Evolutionary conservation across 2,329 filamentous ascomycete genomes (phyloP).

Genomic region (Fusarium xyrophilum): DNA sequence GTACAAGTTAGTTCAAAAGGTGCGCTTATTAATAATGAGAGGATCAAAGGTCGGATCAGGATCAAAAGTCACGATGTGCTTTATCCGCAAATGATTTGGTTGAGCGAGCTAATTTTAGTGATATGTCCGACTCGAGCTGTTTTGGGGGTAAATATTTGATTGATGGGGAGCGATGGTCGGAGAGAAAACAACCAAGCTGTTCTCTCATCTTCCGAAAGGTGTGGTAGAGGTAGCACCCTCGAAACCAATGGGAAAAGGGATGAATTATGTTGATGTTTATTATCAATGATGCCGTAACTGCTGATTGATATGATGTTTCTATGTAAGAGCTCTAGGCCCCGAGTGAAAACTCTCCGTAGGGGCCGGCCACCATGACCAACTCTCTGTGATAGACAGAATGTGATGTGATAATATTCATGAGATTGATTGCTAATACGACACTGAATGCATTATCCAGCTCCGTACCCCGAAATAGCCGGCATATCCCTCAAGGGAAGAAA

Average conservation of each 20-base stretch:
- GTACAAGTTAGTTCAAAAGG: slow-evolving; percentile 8
- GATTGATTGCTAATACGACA: slow-evolving; percentile 15
- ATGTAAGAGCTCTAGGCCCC: slow-evolving; percentile 15
- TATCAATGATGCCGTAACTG: slow-evolving; percentile 36
- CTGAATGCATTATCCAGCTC: not conserved
- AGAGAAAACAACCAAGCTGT: not conserved
- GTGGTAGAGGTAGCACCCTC: slow-evolving; percentile 22
- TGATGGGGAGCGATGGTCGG: slow-evolving; percentile 24
- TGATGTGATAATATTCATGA: slow-evolving; percentile 22
- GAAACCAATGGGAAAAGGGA: slow-evolving; percentile 23
- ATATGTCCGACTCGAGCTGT: not conserved
- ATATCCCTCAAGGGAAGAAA: not conserved
- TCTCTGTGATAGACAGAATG: not conserved
- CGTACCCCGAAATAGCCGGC: slow-evolving; percentile 13
- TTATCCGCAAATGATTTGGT: slow-evolving; percentile 29
- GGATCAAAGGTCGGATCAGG: not conserved
- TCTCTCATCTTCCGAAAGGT: slow-evolving; percentile 12
- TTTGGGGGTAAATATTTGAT: not conserved
- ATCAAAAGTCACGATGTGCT: not conserved
- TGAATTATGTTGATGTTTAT: slow-evolving; percentile 24
- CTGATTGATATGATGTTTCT: slow-evolving; percentile 32
- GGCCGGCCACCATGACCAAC: slow-evolving; percentile 3
- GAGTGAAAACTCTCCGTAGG: not conserved
- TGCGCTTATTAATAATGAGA: slow-evolving; percentile 20
- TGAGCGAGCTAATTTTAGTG: slow-evolving; percentile 4